Evolutionary conservation across 768 basidiomycete species (phyloP), one percentile per base, ranked within the genome.

Genomic region (Mycena rosella): DNA sequence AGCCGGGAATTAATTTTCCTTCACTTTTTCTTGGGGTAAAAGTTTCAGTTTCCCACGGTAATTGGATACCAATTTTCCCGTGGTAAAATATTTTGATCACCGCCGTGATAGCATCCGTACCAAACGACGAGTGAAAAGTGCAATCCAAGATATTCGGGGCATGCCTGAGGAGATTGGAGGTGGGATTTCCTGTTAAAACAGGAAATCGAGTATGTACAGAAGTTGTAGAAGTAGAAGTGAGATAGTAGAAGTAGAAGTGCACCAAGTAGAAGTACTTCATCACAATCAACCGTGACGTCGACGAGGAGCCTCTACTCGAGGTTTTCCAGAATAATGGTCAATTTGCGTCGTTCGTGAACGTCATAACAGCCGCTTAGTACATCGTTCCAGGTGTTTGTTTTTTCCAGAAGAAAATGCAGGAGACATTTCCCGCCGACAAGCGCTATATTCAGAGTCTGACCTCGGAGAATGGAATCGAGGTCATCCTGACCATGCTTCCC

Each of bases 401-500:
- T 32, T 40, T 20, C 0, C 64, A 58, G 48, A 29, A 49, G 24
- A 13, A 58, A 45, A 60, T 51, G 60, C 49, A 8, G 5, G 10
- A n/a, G n/a, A n/a, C 49, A 3, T 29, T 67, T 9, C 65, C 69
- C 1, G 36, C 9, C 6, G 60, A 48, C 20, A 52, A 52, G 11
- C 52, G 36, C 24, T 73, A 73, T 44, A 63, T 73, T 18, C 48
- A 52, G 42, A 18, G 38, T 17, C 47, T 73, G 0, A 32, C n/a
- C 3, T 63, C 69, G 0, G 64, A 63, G 10, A 1, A 44, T 22
- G 40, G 44, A 4, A 34, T 38, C 11, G 61, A 65, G 30, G 17
- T 73, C 8, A 45, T 73, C 20, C 42, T 70, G 1, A 73, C 72
- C 4, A 73, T 70, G 66, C 60, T 67, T 2, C 62, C 69, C 18